phyloP scores from a whole-genome alignment of 805 yeast genomes.

The Isabelozyma heimii region DNA sequence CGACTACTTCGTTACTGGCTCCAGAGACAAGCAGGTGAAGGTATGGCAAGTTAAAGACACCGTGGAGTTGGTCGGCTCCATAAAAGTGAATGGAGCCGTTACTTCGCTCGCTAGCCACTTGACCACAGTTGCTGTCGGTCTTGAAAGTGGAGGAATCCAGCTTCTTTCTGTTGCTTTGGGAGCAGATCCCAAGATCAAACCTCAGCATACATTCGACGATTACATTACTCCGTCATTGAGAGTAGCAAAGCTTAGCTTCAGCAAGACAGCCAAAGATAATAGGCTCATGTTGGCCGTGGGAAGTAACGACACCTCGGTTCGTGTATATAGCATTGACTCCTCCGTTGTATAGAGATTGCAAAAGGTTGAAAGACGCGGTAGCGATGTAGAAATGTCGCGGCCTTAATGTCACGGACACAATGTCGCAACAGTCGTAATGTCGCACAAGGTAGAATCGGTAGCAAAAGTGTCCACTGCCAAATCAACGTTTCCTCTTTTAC shows the following conservation, averaged over 20 bases:
- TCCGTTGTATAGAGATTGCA: background rate
- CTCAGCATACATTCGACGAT: slow-evolving; percentile 31
- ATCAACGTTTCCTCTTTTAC: background rate
- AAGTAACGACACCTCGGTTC: slow-evolving; percentile 63
- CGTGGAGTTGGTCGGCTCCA: slow-evolving; percentile 32
- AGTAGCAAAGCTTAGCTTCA: slow-evolving; percentile 62
- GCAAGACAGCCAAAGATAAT: slow-evolving; percentile 18
- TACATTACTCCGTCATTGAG: slow-evolving; percentile 57
- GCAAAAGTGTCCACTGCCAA: background rate
- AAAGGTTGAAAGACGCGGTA: background rate
- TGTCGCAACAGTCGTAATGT: background rate
- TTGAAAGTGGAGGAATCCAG: slow-evolving; percentile 62
- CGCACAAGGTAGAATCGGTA: background rate
- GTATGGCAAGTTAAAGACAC: slow-evolving; percentile 57
- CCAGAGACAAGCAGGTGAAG: slow-evolving; percentile 80
- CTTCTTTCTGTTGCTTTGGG: slow-evolving; percentile 37
- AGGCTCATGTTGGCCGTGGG: slow-evolving; percentile 52
- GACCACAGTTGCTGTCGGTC: slow-evolving; percentile 57
- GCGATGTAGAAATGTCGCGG: too few species aligned
- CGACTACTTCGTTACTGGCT: slow-evolving; percentile 68
- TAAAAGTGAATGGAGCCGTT: slow-evolving; percentile 55
- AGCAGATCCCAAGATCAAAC: slow-evolving; percentile 19
- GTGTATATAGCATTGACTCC: slow-evolving; percentile 31
- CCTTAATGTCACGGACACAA: background rate
- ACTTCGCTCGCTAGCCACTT: slow-evolving; percentile 62